Evolutionary conservation across 2,329 filamentous ascomycete species (phyloP), one percentile per base, ranked within the genome.

Genomic region (Fusarium pseudocircinatum): DNA sequence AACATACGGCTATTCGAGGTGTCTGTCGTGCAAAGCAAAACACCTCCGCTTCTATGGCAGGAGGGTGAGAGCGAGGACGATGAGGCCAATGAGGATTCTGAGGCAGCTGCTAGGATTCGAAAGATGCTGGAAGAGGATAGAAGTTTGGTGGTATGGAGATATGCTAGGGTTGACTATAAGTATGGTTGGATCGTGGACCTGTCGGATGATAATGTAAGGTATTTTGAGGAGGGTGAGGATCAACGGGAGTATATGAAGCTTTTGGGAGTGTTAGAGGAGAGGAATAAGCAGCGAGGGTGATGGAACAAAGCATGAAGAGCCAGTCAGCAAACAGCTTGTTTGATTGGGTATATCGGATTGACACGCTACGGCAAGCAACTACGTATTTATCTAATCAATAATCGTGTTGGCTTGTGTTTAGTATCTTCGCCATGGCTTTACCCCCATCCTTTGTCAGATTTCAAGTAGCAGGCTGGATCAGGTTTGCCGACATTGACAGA

Each of bases 361-460:
- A 2, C 4, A 30, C 12, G 0, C 14, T 6, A 11, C 8, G 4
- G 10, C 10, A n/a, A 6, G 6, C 14, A 22, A 8, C 0, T 16
- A 6, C 7, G n/a, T 9, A 6, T 18, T 4, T 2, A 18, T n/a
- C 3, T 7, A n/a, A 4, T 2, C 3, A 3, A n/a, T 0, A 7
- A 13, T n/a, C 0, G 9, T 24, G 6, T 6, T 3, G 15, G 2
- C 7, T 15, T 20, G 8, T 11, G 12, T 11, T 34, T 2, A 0
- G 14, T 10, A 18, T 11, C 47, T 24, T 2, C 4, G 18, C 28
- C 5, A 5, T 11, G 7, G 11, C 8, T 24, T 15, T 20, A 3
- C 7, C 11, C 4, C 3, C 7, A 11, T 3, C 14, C 22, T 24
- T 20, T 11, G 7, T n/a, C 8, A 7, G 7, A 20, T 11, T 7